phyloP scores from a whole-genome alignment of 1,284 basidiomycete genomes.

The Acaromyces ingoldii region DNA sequence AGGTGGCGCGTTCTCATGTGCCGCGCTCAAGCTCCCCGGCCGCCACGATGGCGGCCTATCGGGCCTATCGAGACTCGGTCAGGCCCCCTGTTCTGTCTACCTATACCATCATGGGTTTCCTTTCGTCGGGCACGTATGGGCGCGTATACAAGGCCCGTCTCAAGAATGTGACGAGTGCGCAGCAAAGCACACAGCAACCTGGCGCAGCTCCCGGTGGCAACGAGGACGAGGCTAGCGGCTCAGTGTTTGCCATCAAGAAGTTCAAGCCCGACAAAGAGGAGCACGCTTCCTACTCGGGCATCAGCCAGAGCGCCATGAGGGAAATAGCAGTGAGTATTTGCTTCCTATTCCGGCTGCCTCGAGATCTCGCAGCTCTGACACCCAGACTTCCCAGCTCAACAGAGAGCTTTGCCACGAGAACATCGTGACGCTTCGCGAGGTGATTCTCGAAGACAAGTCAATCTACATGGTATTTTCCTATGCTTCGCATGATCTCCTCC shows the following conservation, averaged over 20 bases:
- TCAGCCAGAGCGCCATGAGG: constrained; percentile 91
- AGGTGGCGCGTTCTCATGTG: constrained; percentile 1
- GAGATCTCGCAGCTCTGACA: too few relatives aligned
- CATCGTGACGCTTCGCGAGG: constrained; percentile 82
- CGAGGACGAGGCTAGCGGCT: constrained; percentile 15
- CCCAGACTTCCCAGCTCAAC: constrained; percentile 71
- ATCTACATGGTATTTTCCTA: constrained; percentile 90
- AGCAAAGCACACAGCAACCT: neutral
- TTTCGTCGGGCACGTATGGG: constrained; percentile 96
- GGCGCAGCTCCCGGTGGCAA: neutral
- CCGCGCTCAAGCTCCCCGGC: constrained; percentile 3
- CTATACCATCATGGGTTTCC: constrained; percentile 91
- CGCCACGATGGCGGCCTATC: constrained; percentile 41
- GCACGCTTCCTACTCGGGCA: constrained; percentile 75
- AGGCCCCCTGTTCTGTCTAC: constrained; percentile 34
- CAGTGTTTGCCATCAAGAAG: constrained; percentile 87
- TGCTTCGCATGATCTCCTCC: constrained; percentile 81
- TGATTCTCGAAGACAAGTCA: constrained; percentile 93
- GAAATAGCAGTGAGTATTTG: constrained; percentile 82
- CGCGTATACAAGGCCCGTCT: constrained; percentile 90
- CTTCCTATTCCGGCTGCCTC: too few relatives aligned
- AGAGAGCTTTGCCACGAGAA: constrained; percentile 90
- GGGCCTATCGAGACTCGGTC: constrained; percentile 30
- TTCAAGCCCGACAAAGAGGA: constrained; percentile 90
- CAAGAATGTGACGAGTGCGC: neutral